Percentiles rank a stretch among this genome's conserved stretches.
Conservation (phyloP, 768 basidiomycete genomes). For the Russula sp. region DNA sequence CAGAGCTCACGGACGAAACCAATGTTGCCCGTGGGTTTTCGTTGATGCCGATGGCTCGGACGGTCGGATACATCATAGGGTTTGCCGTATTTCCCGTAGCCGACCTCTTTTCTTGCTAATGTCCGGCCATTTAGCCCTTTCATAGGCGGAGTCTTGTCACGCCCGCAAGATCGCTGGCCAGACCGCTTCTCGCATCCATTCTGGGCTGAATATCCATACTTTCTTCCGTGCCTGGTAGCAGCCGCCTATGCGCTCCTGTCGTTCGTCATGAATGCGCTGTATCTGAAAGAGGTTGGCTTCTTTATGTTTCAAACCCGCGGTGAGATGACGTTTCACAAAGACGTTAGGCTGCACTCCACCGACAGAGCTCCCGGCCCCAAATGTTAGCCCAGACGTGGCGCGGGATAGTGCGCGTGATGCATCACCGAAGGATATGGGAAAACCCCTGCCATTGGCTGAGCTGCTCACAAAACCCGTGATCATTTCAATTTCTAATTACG, state of each 20-base stretch:
- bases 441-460: too few species aligned
- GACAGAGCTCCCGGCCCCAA: background rate
- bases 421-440: too few species aligned
- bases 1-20: conserved; percentile 56
- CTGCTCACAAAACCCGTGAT: too few species aligned
- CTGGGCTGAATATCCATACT: conserved; percentile 26
- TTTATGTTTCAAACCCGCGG: too few species aligned
- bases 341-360: background rate
- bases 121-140: conserved; percentile 13
- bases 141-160: conserved; percentile 15
- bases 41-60: conserved; percentile 29
- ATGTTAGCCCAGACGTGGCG: too few species aligned
- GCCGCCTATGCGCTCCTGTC: background rate
- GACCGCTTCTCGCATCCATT: conserved; percentile 20
- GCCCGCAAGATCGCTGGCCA: conserved; percentile 25
- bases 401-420: too few species aligned
- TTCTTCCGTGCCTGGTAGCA: conserved; percentile 23
- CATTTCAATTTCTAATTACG: too few species aligned
- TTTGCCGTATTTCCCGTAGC: background rate
- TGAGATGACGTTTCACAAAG: background rate
- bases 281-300: conserved; percentile 12
- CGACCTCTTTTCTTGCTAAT: background rate
- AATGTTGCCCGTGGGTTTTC: conserved; percentile 35
- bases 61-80: conserved; percentile 15
- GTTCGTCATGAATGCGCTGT: background rate